Evolutionary conservation across 2,329 filamentous ascomycete genomes (phyloP).

Genomic region (Moelleriella libera): DNA sequence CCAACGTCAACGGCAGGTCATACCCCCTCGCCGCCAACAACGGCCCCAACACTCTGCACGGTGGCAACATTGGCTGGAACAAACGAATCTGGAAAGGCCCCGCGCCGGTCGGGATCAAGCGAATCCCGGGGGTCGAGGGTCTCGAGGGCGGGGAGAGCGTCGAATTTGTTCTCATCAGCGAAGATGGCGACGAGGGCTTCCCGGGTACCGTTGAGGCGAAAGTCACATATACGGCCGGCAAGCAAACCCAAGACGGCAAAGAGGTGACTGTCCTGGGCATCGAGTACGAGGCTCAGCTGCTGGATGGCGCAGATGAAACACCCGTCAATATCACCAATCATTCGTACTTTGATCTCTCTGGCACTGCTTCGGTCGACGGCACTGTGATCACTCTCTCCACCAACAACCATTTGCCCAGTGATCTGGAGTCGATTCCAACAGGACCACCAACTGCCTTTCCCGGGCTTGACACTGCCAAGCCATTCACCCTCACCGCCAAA

Average conservation of each 20-base stretch:
- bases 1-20: slow-evolving; percentile 53
- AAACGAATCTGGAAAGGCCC: slow-evolving; percentile 68
- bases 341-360: slow-evolving; percentile 59
- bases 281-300: slow-evolving; percentile 79
- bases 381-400: slow-evolving; percentile 54
- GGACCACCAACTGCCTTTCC: slow-evolving; percentile 50
- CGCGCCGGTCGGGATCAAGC: slow-evolving; percentile 35
- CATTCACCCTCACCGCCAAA: slow-evolving; percentile 57
- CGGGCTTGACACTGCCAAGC: slow-evolving; percentile 47
- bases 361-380: slow-evolving; percentile 36
- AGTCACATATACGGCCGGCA: slow-evolving; percentile 66
- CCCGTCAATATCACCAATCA: slow-evolving; percentile 92
- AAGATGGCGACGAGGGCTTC: slow-evolving; percentile 78
- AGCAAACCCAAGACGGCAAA: slow-evolving; percentile 45
- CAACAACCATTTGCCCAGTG: slow-evolving; percentile 57
- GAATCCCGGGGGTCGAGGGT: slow-evolving; percentile 34
- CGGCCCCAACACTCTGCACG: slow-evolving; percentile 61
- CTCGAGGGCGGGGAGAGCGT: slow-evolving; percentile 51
- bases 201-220: slow-evolving; percentile 70
- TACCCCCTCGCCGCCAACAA: slow-evolving; percentile 67
- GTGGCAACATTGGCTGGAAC: slow-evolving; percentile 64
- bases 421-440: slow-evolving; percentile 60
- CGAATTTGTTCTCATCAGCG: slow-evolving; percentile 51
- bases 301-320: slow-evolving; percentile 74
- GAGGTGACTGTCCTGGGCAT: slow-evolving; percentile 62